phyloP scores from a whole-genome alignment of 176 grass and related monocot species.

The Bothriochloa decipiens region DNA sequence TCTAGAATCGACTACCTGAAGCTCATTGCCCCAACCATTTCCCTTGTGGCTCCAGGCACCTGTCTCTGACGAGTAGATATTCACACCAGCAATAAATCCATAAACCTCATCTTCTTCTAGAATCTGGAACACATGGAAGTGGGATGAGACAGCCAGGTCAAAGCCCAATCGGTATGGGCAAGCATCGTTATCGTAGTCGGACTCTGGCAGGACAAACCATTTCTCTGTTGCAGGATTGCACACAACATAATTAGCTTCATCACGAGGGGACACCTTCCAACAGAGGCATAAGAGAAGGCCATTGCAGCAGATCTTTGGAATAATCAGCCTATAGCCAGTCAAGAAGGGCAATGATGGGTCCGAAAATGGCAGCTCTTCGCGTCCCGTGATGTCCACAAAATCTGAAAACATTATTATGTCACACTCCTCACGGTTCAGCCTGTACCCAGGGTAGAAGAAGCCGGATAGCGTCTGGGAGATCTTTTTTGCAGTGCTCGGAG shows the following conservation, averaged over 20 bases:
- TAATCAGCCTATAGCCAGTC: not conserved
- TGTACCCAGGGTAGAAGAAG: not conserved
- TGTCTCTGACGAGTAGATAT: constrained; percentile 22
- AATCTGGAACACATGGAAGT: constrained; percentile 10
- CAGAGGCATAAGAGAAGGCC: constrained; percentile 20
- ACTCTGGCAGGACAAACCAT: not conserved
- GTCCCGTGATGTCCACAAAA: not conserved
- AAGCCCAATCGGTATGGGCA: not conserved
- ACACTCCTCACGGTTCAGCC: not conserved
- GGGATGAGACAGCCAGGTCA: not conserved
- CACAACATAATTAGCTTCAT: not conserved
- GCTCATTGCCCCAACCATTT: constrained; percentile 11
- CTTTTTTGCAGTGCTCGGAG: constrained; percentile 7
- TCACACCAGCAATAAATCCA: not conserved
- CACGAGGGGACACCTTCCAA: not conserved
- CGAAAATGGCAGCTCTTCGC: not conserved
- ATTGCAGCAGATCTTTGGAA: constrained; percentile 30
- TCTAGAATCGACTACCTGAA: not conserved
- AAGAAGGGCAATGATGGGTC: constrained; percentile 5
- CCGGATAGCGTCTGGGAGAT: not conserved
- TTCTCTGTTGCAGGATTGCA: constrained; percentile 26
- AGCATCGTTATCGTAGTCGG: not conserved
- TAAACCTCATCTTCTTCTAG: not conserved
- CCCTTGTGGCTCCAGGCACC: not conserved
- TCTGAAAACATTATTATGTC: not conserved